Conservation (phyloP, 805 yeast genomes). For the Wickerhamomyces alni region DNA sequence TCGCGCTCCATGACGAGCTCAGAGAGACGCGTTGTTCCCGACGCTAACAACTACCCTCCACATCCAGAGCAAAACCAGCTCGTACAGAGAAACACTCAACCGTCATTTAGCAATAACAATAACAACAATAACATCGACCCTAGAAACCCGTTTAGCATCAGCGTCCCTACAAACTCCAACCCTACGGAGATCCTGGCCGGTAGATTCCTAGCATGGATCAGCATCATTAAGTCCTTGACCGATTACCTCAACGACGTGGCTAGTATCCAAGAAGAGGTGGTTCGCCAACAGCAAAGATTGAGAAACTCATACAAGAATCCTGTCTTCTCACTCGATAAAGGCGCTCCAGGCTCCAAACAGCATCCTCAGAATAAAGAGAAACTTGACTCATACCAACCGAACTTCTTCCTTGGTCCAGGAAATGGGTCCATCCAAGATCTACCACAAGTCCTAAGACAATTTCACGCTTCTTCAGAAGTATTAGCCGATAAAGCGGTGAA, state of each 20-base stretch:
- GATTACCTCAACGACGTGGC: constrained; percentile 75
- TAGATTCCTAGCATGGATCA: constrained; percentile 83
- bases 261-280: constrained; percentile 81
- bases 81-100: constrained; percentile 6
- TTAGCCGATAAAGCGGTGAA: constrained; percentile 52
- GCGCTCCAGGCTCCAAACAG: constrained; percentile 21
- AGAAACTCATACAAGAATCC: constrained; percentile 66
- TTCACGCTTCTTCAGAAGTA: constrained; percentile 55
- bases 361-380: constrained; percentile 19
- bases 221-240: constrained; percentile 66
- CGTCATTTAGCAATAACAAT: constrained; percentile 9
- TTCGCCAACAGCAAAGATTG: constrained; percentile 73
- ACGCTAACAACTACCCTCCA: constrained; percentile 1
- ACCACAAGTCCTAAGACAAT: constrained; percentile 62
- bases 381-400: constrained; percentile 11
- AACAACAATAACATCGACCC: constrained; percentile 29
- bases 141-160: constrained; percentile 40
- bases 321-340: constrained; percentile 15
- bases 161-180: constrained; percentile 53
- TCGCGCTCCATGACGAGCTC: constrained; percentile 36
- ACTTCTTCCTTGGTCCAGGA: constrained; percentile 72
- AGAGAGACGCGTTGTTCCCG: constrained; percentile 19
- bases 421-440: constrained; percentile 78
- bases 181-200: constrained; percentile 87
- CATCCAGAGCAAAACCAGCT: too few relatives aligned